A percentile compares a stretch with the other conserved stretches of the same genome.
Conservation (phyloP, 768 basidiomycete species). For the Hebeloma cylindrosporum region DNA sequence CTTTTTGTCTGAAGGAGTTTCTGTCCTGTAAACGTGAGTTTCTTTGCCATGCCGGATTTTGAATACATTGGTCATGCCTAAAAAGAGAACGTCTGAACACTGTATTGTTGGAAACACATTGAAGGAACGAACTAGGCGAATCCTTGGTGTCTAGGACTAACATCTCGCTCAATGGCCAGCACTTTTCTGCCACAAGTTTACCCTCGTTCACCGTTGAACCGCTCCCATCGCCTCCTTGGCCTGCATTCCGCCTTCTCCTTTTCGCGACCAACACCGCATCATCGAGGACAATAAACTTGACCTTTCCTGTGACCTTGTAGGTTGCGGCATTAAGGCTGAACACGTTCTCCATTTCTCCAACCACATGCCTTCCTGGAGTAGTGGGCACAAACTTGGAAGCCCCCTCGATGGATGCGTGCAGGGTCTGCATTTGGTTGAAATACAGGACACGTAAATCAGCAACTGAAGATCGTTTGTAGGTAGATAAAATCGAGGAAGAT, state of each 20-base stretch:
- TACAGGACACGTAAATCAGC: constrained; percentile 94
- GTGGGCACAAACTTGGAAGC: constrained; percentile 94
- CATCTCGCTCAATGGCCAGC: constrained; percentile 94
- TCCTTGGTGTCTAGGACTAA: constrained; percentile 96
- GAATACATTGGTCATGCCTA: constrained; percentile 92
- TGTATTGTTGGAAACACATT: constrained; percentile 6
- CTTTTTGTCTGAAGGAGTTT: constrained; percentile 82
- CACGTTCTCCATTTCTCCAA: constrained; percentile 82
- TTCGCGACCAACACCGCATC: constrained; percentile 89
- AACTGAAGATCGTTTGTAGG: constrained; percentile 81
- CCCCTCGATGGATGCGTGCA: constrained; percentile 90
- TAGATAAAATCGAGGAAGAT: constrained; percentile 43
- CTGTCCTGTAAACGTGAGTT: constrained; percentile 90
- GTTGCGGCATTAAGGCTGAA: constrained; percentile 90
- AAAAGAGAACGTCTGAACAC: neutral
- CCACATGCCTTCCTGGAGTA: constrained; percentile 87
- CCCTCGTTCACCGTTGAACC: constrained; percentile 55
- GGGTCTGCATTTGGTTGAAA: constrained; percentile 88
- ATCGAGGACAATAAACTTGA: constrained; percentile 88
- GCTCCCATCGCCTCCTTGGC: constrained; percentile 37
- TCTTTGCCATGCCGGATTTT: constrained; percentile 94
- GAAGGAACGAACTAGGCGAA: constrained; percentile 67
- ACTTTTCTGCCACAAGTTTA: constrained; percentile 88
- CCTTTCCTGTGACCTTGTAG: constrained; percentile 86
- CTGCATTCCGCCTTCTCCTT: constrained; percentile 65